phyloP scores from a whole-genome alignment of 768 basidiomycete genomes.

The Leucocoprinus leucothites region DNA sequence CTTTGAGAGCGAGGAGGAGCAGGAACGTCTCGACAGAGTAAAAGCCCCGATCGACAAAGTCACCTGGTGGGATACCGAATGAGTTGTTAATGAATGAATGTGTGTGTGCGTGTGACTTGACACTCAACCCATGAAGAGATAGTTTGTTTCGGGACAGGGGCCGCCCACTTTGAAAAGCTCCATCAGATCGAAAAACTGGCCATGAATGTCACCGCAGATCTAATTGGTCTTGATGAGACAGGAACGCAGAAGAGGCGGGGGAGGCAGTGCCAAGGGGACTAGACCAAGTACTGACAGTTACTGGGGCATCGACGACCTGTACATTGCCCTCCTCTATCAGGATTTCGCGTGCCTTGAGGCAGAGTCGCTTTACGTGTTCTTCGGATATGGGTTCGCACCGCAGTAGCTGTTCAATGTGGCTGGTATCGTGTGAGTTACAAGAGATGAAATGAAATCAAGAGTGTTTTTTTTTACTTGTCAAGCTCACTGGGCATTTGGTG shows the following conservation, averaged over 20 bases:
- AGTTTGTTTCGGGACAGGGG: slow-evolving; percentile 89
- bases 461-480: slow-evolving; percentile 39
- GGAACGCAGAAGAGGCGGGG: neutral
- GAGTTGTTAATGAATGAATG: too few species aligned
- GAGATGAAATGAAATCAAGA: neutral
- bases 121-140: slow-evolving; percentile 99
- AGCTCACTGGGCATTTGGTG: slow-evolving; percentile 60
- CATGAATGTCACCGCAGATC: slow-evolving; percentile 97
- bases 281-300: slow-evolving; percentile 73
- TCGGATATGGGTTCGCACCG: slow-evolving; percentile 96
- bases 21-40: slow-evolving; percentile 97
- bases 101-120: neutral
- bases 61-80: slow-evolving; percentile 71
- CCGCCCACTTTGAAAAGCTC: slow-evolving; percentile 94
- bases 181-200: slow-evolving; percentile 95
- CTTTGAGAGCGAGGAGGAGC: slow-evolving; percentile 90
- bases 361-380: slow-evolving; percentile 91
- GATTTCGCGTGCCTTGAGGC: slow-evolving; percentile 94
- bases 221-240: slow-evolving; percentile 20
- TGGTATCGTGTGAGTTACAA: slow-evolving; percentile 25
- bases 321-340: slow-evolving; percentile 98
- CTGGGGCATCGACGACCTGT: slow-evolving; percentile 92
- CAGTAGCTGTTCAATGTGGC: slow-evolving; percentile 92
- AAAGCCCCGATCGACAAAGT: slow-evolving; percentile 97
- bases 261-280: slow-evolving; percentile 27